Base-by-base conservation (phyloP, 2,329 filamentous ascomycete species). In the Eurotiales sp. region DNA sequence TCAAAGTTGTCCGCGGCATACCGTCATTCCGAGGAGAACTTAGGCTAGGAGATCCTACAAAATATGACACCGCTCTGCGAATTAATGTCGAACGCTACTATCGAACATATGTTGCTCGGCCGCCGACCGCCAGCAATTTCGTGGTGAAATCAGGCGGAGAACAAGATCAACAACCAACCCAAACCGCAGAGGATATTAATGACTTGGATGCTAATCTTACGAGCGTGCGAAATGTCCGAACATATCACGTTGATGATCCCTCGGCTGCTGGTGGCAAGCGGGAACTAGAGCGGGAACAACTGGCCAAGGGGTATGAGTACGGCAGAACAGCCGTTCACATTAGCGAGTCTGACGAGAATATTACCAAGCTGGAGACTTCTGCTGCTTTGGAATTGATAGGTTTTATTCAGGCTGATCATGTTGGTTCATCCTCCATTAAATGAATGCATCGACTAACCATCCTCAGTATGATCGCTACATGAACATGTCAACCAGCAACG, bases 221-320 rank as follows among this genome's bases (percentile, higher is more conserved):
- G 0, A 78, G 80, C 1, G 87, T 97, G n/a, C 86, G 84, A 59
- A 86, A 82, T 53, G 77, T 85, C n/a, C 83, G 88, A 37, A 83
- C 83, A 1, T 99, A 97, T 70, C 86, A 86, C 61, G 81, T 97
- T 53, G 81, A 85, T 32, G 88, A 96, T 55, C 80, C 86, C 4
- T 75, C 80, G 34, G 84, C 84, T 0, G 84, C 86, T 0, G 90
- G 88, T 14, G 87, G 88, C 11, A 95, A 92, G 71, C 80, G 79
- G 49, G 89, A 96, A 48, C 84, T 99, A 22, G 83, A 87, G 23
- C 83, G 84, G 52, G 90, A 95, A 12, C 82, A 89, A 14, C 77
- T 99, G 32, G 89, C 89, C n/a, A 95, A 90, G 66, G 93, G 93
- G 0, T 99, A 92, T 63, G 85, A 90, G 63, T 99, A 99, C 65